A percentile compares a stretch with the other conserved stretches of the same genome.
Conservation (phyloP, 257 asterid genomes). For the Solanum rostratum region DNA sequence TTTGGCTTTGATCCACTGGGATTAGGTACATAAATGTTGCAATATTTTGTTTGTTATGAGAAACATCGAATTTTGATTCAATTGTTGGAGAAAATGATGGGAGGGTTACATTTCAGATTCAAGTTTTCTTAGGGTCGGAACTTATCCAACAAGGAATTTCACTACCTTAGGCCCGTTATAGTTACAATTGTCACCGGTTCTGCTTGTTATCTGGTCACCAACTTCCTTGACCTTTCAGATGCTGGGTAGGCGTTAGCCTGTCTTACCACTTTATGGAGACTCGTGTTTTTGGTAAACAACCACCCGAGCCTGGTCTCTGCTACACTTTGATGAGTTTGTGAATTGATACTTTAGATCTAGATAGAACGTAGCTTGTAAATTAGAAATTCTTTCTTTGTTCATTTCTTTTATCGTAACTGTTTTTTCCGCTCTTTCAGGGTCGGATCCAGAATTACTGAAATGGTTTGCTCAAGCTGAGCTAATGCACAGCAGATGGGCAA, state of each 20-base stretch:
- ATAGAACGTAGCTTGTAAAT: background rate
- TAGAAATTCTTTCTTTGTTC: background rate
- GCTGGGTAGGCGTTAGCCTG: background rate
- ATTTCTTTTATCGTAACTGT: no score
- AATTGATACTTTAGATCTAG: background rate
- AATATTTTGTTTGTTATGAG: background rate
- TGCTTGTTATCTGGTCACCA: background rate
- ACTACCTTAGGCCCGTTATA: background rate
- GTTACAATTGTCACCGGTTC: background rate
- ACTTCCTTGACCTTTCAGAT: background rate
- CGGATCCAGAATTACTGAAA: constrained; percentile 67
- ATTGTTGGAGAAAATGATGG: background rate
- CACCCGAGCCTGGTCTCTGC: background rate
- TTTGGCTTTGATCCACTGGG: constrained; percentile 88
- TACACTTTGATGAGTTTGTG: background rate
- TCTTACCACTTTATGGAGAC: background rate
- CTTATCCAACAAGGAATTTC: background rate
- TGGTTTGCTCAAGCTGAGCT: constrained; percentile 93
- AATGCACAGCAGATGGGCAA: constrained; percentile 78
- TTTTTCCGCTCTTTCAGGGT: constrained; percentile 19
- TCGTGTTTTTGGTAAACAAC: background rate
- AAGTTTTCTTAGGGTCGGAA: background rate
- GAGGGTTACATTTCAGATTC: background rate
- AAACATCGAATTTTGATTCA: background rate
- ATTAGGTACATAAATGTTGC: constrained; percentile 31